Evolutionary conservation across 2,329 filamentous ascomycete genomes (phyloP), one percentile per base, ranked within the genome.

Genomic region (Calonectria pseudoturangicola): DNA sequence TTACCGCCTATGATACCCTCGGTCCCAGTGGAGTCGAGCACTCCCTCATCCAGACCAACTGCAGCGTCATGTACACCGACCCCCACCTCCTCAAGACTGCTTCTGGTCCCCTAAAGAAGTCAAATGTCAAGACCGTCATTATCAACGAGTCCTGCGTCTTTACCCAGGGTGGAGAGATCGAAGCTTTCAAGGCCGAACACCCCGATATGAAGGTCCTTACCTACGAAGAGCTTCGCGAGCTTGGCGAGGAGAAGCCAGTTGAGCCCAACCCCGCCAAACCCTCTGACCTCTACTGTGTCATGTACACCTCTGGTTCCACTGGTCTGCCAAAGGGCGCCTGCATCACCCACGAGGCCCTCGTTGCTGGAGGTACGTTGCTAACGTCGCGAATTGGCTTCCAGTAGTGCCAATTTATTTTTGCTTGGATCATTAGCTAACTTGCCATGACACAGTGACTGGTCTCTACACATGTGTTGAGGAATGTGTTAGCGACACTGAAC

Each of bases 1-100:
- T 98, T 64, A 98, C 96, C 56, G 95, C 96, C 64, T 98, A 98
- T 85, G 96, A 98, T 84, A 98, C 95, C 36, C 92, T 98, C 54
- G 96, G 96, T 67, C 91, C 95, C 80, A 92, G 93, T 74, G 96
- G 95, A 58, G 90, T 98, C 75, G 92, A 93, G 86, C 95, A 98
- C 87, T 97, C 95, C 3, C 90, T 98, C 75, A 88, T 92, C 27
- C 94, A 98, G 85, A 97, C 95, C 66, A 88, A 92, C 74, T 93
- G 95, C 66, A 92, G 92, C 79, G 93, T 93, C 83, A 96, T 98
- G 88, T 98, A 96, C 85, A 90, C 95, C 74, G 96, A 98, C 82
- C 93, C 96, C 10, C 92, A 94, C 79, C 91, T 98, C 63, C 86
- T 93, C 74, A 89, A 90, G 82, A 90, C 92, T 6, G 88, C 92